Conservation (phyloP, 805 yeast species). For the Candida easanensis region DNA sequence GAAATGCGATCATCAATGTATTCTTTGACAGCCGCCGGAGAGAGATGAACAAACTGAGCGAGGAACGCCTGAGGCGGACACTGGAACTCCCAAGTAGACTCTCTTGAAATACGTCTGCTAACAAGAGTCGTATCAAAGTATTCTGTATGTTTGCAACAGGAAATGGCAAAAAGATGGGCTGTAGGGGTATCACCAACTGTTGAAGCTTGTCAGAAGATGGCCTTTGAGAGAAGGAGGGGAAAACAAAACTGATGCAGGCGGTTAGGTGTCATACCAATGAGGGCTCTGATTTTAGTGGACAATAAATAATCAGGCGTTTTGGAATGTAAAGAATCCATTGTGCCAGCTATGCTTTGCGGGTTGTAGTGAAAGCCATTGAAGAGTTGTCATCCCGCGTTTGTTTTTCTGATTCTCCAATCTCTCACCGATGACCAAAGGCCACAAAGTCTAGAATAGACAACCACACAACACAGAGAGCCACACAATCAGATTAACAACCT, state of each 20-base stretch:
- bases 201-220: conserved; percentile 2
- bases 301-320: too few species aligned
- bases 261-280: conserved; percentile 9
- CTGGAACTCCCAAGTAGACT: background rate
- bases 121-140: background rate
- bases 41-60: background rate
- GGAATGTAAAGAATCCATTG: too few species aligned
- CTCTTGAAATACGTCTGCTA: background rate
- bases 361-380: too few species aligned
- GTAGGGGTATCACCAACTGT: conserved; percentile 21
- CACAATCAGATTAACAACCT: too few species aligned
- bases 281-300: conserved; percentile 4
- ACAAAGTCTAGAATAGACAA: too few species aligned
- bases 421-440: too few species aligned
- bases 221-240: background rate
- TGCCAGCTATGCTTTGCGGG: too few species aligned
- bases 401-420: too few species aligned
- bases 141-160: background rate
- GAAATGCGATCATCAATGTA: background rate
- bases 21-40: background rate
- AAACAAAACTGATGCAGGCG: background rate
- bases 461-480: too few species aligned
- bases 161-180: conserved; percentile 9
- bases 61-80: too few species aligned
- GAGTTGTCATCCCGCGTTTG: too few species aligned